These are phyloP conservation scores for Verticillium albo-atrum DNA, from an alignment of 2,329 filamentous ascomycete species.

Conservation along the genomic window DNA sequence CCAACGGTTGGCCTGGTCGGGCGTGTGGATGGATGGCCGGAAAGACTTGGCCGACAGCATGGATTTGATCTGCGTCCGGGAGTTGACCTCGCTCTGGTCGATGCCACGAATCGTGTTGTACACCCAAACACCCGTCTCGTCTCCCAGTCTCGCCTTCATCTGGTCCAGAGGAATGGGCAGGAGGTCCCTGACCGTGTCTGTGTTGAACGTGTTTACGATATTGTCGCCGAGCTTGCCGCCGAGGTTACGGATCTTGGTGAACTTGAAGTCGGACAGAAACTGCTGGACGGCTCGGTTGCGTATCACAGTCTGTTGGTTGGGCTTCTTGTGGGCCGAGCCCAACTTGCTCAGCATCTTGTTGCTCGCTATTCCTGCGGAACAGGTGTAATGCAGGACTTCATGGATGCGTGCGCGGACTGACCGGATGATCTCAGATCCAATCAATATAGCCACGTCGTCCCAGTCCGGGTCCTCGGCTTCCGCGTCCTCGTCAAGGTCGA, in stretches of 20 bases:
- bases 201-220: constrained; percentile 74
- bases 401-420: constrained; percentile 66
- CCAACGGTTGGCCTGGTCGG: constrained; percentile 80
- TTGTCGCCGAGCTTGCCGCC: constrained; percentile 93
- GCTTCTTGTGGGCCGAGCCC: constrained; percentile 87
- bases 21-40: constrained; percentile 71
- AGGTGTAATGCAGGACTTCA: constrained; percentile 76
- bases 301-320: constrained; percentile 91
- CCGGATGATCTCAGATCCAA: constrained; percentile 86
- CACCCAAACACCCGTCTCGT: constrained; percentile 82
- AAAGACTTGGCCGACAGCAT: constrained; percentile 98
- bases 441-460: constrained; percentile 85
- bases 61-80: constrained; percentile 89
- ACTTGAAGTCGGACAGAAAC: constrained; percentile 82
- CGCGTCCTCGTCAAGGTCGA: constrained; percentile 71
- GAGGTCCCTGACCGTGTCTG: constrained; percentile 73
- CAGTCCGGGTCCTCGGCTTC: constrained; percentile 86
- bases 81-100: constrained; percentile 83
- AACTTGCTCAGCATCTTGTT: constrained; percentile 97
- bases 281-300: constrained; percentile 75
- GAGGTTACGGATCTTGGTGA: constrained; percentile 92
- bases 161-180: constrained; percentile 68
- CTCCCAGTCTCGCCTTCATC: constrained; percentile 71
- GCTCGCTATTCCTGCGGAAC: constrained; percentile 79
- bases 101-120: constrained; percentile 81